A percentile compares a stretch with the other conserved stretches of the same genome.
These are phyloP conservation scores for Phytopythium delawarense DNA, from an alignment of 352 stramenopile species.

Conservation along the genomic window DNA sequence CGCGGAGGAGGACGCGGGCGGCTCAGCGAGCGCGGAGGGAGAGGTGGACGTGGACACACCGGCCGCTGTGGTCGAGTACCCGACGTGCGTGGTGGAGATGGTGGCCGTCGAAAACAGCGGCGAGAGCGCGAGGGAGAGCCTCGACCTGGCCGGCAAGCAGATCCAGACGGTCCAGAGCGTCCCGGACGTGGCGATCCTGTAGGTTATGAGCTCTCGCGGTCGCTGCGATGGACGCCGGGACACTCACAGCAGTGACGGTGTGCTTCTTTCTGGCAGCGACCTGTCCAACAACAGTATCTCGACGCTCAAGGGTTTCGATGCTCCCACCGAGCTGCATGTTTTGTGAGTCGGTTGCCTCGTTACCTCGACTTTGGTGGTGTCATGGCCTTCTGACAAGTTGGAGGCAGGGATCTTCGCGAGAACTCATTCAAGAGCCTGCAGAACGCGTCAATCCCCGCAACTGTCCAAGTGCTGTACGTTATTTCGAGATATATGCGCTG, in stretches of 20 bases:
- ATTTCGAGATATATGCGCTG: neutral
- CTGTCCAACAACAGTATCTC: conserved; percentile 36
- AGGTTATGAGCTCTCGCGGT: neutral
- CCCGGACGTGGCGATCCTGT: conserved; percentile 23
- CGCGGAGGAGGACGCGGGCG: neutral
- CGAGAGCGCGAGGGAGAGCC: conserved; percentile 7
- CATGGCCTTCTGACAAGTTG: neutral
- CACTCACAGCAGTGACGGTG: neutral
- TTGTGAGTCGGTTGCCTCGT: neutral
- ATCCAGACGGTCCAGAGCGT: conserved; percentile 29
- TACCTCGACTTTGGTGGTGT: neutral
- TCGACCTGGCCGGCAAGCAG: conserved; percentile 23
- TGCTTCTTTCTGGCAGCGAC: conserved; percentile 9
- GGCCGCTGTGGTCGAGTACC: conserved; percentile 16
- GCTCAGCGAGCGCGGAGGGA: conserved; percentile 4
- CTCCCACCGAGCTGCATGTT: neutral
- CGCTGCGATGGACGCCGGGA: neutral
- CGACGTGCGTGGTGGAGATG: conserved; percentile 18
- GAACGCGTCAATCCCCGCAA: conserved; percentile 19
- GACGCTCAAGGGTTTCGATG: neutral
- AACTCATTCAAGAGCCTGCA: conserved; percentile 8
- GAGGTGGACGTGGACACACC: conserved; percentile 8
- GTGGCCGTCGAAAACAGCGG: conserved; percentile 13
- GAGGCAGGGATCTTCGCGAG: neutral
- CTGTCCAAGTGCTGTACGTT: conserved; percentile 28